phyloP scores from a whole-genome alignment of 305 asterid species.

The Withania somnifera region DNA sequence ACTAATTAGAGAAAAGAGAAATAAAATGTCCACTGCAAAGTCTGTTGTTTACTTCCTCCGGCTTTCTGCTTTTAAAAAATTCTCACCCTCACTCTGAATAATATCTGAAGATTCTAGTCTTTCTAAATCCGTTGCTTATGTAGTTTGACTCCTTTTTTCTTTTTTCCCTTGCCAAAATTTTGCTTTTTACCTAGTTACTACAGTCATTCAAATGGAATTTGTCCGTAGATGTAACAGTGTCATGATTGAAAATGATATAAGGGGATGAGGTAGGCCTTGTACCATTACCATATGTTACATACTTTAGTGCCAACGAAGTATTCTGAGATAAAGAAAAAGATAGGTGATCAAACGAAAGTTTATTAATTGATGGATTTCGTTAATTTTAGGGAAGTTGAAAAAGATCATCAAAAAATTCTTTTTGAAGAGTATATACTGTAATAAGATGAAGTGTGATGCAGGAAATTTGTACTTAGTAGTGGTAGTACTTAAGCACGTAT shows the following conservation, averaged over 20 bases:
- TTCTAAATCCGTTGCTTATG: not conserved
- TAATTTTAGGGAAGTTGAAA: not conserved
- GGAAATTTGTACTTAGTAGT: not conserved
- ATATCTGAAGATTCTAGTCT: not conserved
- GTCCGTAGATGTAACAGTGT: not conserved
- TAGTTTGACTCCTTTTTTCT: not conserved
- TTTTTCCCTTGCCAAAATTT: not conserved
- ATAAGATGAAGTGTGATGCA: not conserved
- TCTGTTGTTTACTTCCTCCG: not conserved
- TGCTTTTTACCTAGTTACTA: not conserved
- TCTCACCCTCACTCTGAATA: not conserved
- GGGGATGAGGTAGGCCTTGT: not conserved
- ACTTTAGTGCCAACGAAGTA: not conserved
- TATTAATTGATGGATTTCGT: not conserved
- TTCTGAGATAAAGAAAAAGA: not conserved
- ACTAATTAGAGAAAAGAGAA: not conserved
- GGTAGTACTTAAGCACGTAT: not conserved
- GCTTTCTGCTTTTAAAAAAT: not conserved
- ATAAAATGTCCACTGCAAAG: not conserved
- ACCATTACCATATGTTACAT: not conserved
- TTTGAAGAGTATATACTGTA: not conserved
- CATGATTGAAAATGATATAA: not conserved
- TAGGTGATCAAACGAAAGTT: not conserved
- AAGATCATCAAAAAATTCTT: not conserved
- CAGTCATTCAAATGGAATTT: not conserved